Evolutionary conservation across 2,329 filamentous ascomycete genomes (phyloP), one percentile per base, ranked within the genome.

Genomic region (Fusarium torulosum): DNA sequence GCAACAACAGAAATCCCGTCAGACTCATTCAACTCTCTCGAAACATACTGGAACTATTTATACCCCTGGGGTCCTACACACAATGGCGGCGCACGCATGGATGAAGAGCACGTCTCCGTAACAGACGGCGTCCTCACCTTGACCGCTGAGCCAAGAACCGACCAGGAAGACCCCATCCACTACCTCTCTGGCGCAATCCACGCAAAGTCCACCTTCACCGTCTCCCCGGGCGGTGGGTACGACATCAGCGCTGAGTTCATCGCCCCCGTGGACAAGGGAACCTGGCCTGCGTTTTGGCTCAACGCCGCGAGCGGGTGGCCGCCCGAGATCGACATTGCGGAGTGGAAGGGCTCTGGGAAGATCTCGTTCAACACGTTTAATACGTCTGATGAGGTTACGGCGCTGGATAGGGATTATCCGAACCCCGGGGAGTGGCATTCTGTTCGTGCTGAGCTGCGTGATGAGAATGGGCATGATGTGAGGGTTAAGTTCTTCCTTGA

Each of bases 281-380:
- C 61, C 0, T 69, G 61, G 66, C 66, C 66, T 3, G 66, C 66
- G 17, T 69, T 69, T n/a, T 69, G 66, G 66, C 49, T 69, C 17
- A 69, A 69, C n/a, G 66, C 66, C 0, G 66, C 66, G 0, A 66
- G 52, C 0, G 66, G 66, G 11, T 69, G 66, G 66, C 66, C 66
- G 1, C 66, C 66, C 2, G 66, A 69, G 53, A 69, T 69, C 19
- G 66, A 69, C 45, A 56, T 69, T 25, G 66, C 66, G 0, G 66
- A 69, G 27, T 69, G 66, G 65, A 69, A 69, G 13, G 66, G 66
- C 10, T 53, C 38, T 11, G 66, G 66, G 2, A 69, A 69, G 49
- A 69, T 69, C 11, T 69, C 66, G 2, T 69, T 69, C 29, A 69
- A 69, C 38, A 69, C 66, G 2, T 69, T 69, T 29, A 69, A 69